These are phyloP conservation scores for Pythium pyrilobum DNA, from an alignment of 352 stramenopile species.

Conservation along the genomic window DNA sequence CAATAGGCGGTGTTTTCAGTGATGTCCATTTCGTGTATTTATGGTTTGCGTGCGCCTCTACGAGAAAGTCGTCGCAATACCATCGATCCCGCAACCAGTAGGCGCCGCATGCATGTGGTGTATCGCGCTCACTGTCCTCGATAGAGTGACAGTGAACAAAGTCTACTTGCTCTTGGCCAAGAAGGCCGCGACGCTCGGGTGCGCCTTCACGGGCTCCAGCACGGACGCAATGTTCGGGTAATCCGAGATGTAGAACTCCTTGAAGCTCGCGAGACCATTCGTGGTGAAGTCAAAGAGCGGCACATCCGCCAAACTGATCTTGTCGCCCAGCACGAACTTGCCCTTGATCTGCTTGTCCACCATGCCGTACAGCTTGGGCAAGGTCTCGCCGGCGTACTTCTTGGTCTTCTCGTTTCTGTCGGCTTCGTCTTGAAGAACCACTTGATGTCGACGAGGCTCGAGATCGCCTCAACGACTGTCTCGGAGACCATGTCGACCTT, in stretches of 20 bases:
- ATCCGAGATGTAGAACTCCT: not conserved
- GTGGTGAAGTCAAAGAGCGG: not conserved
- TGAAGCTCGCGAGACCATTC: not conserved
- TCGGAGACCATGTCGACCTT: slow-evolving; percentile 30
- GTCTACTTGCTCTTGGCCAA: no score
- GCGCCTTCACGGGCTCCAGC: not conserved
- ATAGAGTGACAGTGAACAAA: no score
- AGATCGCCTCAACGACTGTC: slow-evolving; percentile 20
- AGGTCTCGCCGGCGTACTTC: slow-evolving; percentile 15
- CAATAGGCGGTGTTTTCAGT: no score
- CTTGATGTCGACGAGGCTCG: slow-evolving; percentile 20
- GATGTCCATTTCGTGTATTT: no score
- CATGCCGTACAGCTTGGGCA: slow-evolving; percentile 23
- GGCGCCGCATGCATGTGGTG: no score
- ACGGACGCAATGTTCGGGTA: not conserved
- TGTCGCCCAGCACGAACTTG: slow-evolving; percentile 34
- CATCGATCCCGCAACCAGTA: no score
- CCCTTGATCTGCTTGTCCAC: slow-evolving; percentile 25
- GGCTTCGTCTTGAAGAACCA: slow-evolving; percentile 22
- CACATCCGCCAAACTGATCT: slow-evolving; percentile 27
- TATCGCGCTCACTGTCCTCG: no score
- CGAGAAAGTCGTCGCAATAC: no score
- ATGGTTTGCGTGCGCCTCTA: no score
- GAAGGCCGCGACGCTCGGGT: not conserved
- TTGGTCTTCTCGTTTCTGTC: slow-evolving; percentile 29